A percentile compares a stretch with the other conserved stretches of the same genome.
Evolutionary conservation across 257 asterid species (phyloP).

Genomic region (Cynanchum wilfordii): DNA sequence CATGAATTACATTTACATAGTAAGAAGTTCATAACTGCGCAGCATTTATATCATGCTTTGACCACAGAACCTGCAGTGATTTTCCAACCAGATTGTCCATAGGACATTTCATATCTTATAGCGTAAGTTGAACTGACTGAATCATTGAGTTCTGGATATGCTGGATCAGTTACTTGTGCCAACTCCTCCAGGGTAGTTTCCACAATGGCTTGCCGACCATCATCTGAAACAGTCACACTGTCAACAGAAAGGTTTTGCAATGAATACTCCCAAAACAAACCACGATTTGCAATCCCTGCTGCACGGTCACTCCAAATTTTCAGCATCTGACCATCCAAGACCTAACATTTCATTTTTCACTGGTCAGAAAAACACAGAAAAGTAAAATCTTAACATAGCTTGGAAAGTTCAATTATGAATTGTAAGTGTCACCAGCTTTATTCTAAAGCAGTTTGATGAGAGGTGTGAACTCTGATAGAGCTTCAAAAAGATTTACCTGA

Average conservation of each 20-base stretch:
- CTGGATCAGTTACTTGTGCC: slow-evolving; percentile 64
- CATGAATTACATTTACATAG: slow-evolving; percentile 27
- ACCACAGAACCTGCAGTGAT: slow-evolving; percentile 95
- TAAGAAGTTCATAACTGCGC: slow-evolving; percentile 4
- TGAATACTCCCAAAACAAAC: slow-evolving; percentile 88
- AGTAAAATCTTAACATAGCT: neutral
- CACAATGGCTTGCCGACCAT: slow-evolving; percentile 84
- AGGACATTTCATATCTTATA: slow-evolving; percentile 74
- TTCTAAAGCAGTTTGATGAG: neutral
- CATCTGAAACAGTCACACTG: slow-evolving; percentile 76
- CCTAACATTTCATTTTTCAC: slow-evolving; percentile 38
- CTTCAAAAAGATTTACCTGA: neutral
- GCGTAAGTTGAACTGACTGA: slow-evolving; percentile 68
- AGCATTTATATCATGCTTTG: slow-evolving; percentile 38
- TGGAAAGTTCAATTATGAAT: neutral
- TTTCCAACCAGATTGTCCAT: slow-evolving; percentile 72
- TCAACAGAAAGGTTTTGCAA: slow-evolving; percentile 70
- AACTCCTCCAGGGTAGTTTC: slow-evolving; percentile 94
- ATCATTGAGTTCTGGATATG: slow-evolving; percentile 72
- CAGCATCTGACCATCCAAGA: slow-evolving; percentile 95
- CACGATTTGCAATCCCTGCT: slow-evolving; percentile 71
- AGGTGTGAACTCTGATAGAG: neutral
- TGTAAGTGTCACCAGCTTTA: neutral
- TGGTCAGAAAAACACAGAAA: neutral
- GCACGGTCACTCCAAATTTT: slow-evolving; percentile 85